Evolutionary conservation across 495 filamentous ascomycete genomes (phyloP), one percentile per base, ranked within the genome.

Genomic region (Tuber melanosporum): DNA sequence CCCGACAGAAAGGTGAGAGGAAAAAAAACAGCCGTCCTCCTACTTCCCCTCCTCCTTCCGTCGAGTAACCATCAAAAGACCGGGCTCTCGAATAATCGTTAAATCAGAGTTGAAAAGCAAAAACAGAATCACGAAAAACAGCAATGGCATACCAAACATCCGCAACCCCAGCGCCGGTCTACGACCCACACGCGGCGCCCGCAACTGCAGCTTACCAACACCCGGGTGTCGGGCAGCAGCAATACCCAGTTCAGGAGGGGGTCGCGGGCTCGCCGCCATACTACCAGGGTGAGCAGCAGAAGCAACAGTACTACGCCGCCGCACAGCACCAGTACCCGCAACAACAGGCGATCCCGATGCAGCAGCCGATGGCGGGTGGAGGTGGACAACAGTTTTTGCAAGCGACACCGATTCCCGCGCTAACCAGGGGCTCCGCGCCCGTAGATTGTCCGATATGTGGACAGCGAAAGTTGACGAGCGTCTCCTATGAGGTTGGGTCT

Each of bases 391-490:
- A 74, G 70, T 82, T 73, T 32, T 19, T 75, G 14, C 39, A 44
- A 3, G 71, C 79, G 4, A 72, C 71, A 0, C 79, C 80, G 3
- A 19, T 82, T 14, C 5, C 15, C 3, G 17, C 39, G 8, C 46
- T 82, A 17, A 22, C 42, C 22, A 49, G 79, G 2, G 20, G 0
- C 9, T 39, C 75, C 0, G 80, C 75, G 15, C 80, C 80, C 17
- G 79, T 82, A 2, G 80, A 82, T 66, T 82, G 80, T 69, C 80
- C 79, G 1, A 22, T 43, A 19, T 82, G 80, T 41, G 73, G 76
- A 5, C 71, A 32, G 42, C 49, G 80, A 0, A 72, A 20, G 9
- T 42, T 78, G 72, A 82, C 80, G 9, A 36, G 43, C 1, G 44
- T 47, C 17, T 32, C 17, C 20, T 7, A 32, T 1, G 32, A 74